These are phyloP conservation scores for Cutaneotrichosporon sp. DNA, from an alignment of 1,284 basidiomycete genomes.

Conservation along the genomic window DNA sequence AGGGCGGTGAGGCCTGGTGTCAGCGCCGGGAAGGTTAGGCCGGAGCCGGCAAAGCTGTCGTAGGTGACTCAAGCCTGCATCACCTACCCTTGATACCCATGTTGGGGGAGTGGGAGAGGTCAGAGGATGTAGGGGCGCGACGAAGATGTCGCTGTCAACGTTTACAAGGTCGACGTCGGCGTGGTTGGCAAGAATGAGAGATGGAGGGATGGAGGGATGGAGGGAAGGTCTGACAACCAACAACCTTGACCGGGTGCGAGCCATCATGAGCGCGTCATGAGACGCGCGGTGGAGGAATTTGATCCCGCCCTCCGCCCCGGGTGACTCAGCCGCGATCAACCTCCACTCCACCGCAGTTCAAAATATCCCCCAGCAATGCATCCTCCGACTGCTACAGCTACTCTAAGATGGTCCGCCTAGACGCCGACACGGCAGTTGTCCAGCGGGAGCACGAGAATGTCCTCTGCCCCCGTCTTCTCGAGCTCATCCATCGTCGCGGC, in stretches of 20 bases:
- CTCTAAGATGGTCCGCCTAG: slow-evolving; percentile 17
- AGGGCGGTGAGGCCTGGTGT: slow-evolving; percentile 76
- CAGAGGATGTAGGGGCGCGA: not conserved
- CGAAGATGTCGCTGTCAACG: not conserved
- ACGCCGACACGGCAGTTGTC: slow-evolving; percentile 89
- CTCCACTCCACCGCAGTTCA: no score
- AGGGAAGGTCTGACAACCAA: not conserved
- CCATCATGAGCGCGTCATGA: slow-evolving; percentile 1
- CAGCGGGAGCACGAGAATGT: slow-evolving; percentile 85
- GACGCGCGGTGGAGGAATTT: slow-evolving; percentile 14
- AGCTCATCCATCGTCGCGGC: slow-evolving; percentile 91
- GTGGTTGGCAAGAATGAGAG: not conserved
- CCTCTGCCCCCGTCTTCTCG: slow-evolving; percentile 79
- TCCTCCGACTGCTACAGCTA: not conserved
- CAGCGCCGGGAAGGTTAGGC: slow-evolving; percentile 1
- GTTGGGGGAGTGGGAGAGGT: not conserved
- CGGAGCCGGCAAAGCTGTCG: not conserved
- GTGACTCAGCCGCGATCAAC: not conserved
- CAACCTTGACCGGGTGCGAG: not conserved
- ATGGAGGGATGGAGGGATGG: not conserved
- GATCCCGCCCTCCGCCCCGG: not conserved
- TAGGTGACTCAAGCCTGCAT: not conserved
- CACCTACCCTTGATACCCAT: slow-evolving; percentile 50
- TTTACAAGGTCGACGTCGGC: not conserved
- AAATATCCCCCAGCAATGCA: not conserved